These are phyloP conservation scores for Talaromyces stipitatus DNA, from an alignment of 495 filamentous ascomycete genomes.

Conservation along the genomic window DNA sequence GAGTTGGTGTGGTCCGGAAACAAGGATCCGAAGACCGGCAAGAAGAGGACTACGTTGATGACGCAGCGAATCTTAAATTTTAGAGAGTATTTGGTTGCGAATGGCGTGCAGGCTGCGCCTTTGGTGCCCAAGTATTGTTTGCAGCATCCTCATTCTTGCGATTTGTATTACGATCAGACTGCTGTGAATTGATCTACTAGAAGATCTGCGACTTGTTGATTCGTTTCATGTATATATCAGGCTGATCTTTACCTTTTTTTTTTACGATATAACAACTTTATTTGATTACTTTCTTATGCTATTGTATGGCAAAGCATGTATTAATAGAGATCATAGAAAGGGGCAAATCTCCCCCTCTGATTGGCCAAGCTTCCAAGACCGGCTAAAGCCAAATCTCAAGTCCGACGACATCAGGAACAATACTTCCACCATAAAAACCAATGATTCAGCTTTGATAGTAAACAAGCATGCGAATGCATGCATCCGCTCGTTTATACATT, in stretches of 20 bases:
- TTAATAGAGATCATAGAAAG: neutral
- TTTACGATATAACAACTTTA: neutral
- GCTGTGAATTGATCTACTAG: constrained; percentile 15
- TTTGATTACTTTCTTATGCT: too few species aligned
- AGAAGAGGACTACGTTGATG: constrained; percentile 41
- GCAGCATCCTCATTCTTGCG: constrained; percentile 49
- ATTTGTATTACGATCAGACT: constrained; percentile 43
- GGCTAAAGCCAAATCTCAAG: neutral
- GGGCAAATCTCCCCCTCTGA: neutral
- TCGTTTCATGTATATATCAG: neutral
- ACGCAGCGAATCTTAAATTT: constrained; percentile 52
- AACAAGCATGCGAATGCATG: neutral
- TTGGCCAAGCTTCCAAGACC: neutral
- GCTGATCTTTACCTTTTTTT: neutral
- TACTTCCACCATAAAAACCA: neutral
- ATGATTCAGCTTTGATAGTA: too few species aligned
- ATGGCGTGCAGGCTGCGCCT: constrained; percentile 39
- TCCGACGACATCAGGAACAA: neutral
- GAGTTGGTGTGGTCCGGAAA: constrained; percentile 51
- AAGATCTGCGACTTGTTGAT: neutral
- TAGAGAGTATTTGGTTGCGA: constrained; percentile 48
- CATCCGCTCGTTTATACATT: neutral
- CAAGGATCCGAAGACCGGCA: constrained; percentile 20
- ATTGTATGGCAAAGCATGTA: too few species aligned
- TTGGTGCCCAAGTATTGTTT: constrained; percentile 49